These are phyloP conservation scores for Alloascoidea africana DNA, from an alignment of 805 yeast species.

Conservation along the genomic window DNA sequence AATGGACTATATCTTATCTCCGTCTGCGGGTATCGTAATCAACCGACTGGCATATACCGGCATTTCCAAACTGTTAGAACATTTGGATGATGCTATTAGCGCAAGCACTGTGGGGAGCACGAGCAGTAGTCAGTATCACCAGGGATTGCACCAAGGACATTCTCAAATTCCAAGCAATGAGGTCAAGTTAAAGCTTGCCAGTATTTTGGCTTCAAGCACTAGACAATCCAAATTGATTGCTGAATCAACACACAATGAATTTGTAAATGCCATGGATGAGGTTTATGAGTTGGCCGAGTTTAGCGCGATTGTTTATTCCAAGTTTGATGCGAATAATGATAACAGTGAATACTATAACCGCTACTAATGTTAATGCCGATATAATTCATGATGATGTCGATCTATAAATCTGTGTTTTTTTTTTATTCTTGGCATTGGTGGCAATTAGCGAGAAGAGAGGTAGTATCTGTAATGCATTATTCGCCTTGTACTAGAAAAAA, in stretches of 20 bases:
- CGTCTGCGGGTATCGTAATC: slow-evolving; percentile 21
- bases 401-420: no score
- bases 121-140: no score
- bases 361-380: no score
- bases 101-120: not conserved
- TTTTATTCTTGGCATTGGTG: no score
- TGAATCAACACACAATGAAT: slow-evolving; percentile 23
- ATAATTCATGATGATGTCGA: no score
- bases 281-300: slow-evolving; percentile 65
- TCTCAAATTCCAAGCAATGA: not conserved
- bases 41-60: slow-evolving; percentile 26
- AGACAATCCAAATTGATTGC: slow-evolving; percentile 43
- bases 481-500: no score
- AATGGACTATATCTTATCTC: slow-evolving; percentile 23
- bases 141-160: not conserved
- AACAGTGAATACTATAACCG: no score
- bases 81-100: not conserved
- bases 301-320: slow-evolving; percentile 83
- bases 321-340: slow-evolving; percentile 26
- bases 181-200: slow-evolving; percentile 41
- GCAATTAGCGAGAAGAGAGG: no score
- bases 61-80: slow-evolving; percentile 28
- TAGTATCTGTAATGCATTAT: no score
- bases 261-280: slow-evolving; percentile 29
- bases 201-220: slow-evolving; percentile 51